phyloP scores from a whole-genome alignment of 2,329 filamentous ascomycete species.

The Hymenoscyphus linearis region DNA sequence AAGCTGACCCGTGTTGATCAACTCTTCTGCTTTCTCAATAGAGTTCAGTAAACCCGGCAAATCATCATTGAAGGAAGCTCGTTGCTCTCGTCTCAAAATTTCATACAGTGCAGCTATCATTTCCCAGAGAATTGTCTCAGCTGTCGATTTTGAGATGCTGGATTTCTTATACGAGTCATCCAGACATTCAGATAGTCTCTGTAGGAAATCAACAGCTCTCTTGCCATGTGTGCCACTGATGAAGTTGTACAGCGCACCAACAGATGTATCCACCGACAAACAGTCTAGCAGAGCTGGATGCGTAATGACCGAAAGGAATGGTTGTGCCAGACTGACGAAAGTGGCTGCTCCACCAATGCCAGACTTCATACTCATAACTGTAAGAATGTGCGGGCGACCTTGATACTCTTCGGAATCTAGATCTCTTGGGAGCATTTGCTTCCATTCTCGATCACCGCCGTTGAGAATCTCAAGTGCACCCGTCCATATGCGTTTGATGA shows the following conservation, averaged over 20 bases:
- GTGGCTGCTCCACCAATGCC: constrained; percentile 10
- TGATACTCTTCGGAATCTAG: constrained; percentile 8
- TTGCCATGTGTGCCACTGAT: constrained; percentile 31
- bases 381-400: constrained; percentile 19
- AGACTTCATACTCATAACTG: constrained; percentile 17
- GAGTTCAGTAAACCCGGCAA: constrained; percentile 20
- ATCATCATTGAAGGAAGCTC: constrained; percentile 23
- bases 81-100: constrained; percentile 21
- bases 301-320: constrained; percentile 30
- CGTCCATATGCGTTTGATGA: constrained; percentile 10
- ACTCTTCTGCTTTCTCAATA: constrained; percentile 11
- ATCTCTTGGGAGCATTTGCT: constrained; percentile 15
- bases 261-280: constrained; percentile 33
- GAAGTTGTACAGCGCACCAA: constrained; percentile 34
- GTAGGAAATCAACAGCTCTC: constrained; percentile 31
- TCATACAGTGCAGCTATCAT: constrained; percentile 21
- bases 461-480: constrained; percentile 15
- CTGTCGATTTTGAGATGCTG: constrained; percentile 5
- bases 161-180: constrained; percentile 1
- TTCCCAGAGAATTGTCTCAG: constrained; percentile 16
- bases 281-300: constrained; percentile 33
- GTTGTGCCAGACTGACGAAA: constrained; percentile 19
- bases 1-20: constrained; percentile 8
- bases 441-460: constrained; percentile 12
- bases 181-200: constrained; percentile 15